A percentile compares a stretch with the other conserved stretches of the same genome.
These are phyloP conservation scores for Quercus aquifolioides DNA, from an alignment of 306 rosid species.

Conservation along the genomic window DNA sequence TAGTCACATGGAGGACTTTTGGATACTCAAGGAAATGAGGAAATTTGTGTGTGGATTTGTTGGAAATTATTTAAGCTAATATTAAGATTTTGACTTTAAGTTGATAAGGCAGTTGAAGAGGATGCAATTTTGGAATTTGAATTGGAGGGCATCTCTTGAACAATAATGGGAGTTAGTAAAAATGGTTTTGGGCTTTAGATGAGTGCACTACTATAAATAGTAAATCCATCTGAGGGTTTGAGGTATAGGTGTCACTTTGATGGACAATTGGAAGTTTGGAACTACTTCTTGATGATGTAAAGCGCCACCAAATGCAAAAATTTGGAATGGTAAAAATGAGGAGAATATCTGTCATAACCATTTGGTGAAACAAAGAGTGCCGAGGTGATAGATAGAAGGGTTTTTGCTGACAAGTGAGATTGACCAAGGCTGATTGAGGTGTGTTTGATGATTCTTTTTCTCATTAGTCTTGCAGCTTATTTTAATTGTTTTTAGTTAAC, in stretches of 20 bases:
- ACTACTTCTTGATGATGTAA: not conserved
- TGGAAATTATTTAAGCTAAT: not conserved
- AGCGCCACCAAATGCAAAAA: not conserved
- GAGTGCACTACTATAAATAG: not conserved
- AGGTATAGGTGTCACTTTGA: not conserved
- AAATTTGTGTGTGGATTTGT: not conserved
- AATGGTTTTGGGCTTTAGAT: not conserved
- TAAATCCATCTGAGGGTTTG: not conserved
- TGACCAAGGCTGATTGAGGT: no score
- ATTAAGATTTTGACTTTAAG: not conserved
- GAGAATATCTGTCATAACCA: not conserved
- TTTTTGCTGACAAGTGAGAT: no score
- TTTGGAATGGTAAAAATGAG: not conserved
- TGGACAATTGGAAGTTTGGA: not conserved
- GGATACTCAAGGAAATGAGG: not conserved
- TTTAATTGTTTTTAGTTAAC: not conserved
- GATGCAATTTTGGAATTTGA: not conserved
- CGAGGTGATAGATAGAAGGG: not conserved
- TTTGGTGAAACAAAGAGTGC: not conserved
- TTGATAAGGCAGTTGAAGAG: not conserved
- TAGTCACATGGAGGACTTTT: not conserved
- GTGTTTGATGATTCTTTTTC: no score
- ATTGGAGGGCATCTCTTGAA: not conserved
- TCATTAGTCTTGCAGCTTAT: not conserved
- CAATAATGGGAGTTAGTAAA: constrained; percentile 5